Conservation (phyloP, 2,329 filamentous ascomycete species). For the Dothideomycetidae sp. region DNA sequence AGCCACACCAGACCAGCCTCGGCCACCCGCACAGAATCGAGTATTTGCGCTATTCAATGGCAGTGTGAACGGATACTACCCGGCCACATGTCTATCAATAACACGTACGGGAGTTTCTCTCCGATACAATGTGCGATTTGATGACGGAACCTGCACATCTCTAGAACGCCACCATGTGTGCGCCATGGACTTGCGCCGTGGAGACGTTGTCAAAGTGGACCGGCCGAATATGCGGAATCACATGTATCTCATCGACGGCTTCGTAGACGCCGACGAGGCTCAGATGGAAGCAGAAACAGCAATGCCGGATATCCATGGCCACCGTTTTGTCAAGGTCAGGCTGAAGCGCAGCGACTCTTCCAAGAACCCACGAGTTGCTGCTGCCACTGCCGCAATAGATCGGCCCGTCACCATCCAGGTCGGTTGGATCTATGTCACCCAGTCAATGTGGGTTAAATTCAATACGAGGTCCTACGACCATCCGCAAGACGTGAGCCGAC, state of each 20-base stretch:
- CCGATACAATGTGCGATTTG: constrained; percentile 34
- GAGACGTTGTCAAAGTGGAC: constrained; percentile 36
- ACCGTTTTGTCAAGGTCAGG: constrained; percentile 27
- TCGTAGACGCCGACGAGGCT: constrained; percentile 24
- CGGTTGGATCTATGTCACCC: constrained; percentile 30
- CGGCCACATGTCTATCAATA: constrained; percentile 38
- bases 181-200: constrained; percentile 28
- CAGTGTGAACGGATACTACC: constrained; percentile 39
- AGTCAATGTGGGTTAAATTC: constrained; percentile 29
- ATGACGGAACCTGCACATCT: constrained; percentile 31
- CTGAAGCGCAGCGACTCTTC: constrained; percentile 19
- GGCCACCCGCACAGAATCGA: constrained; percentile 25
- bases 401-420: constrained; percentile 26
- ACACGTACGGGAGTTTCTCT: constrained; percentile 24
- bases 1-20: too few relatives aligned
- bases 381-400: neutral
- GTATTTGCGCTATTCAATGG: constrained; percentile 45
- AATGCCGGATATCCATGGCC: constrained; percentile 29
- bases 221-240: constrained; percentile 30
- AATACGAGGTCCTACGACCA: constrained; percentile 25
- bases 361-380: neutral
- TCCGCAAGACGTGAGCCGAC: constrained; percentile 5
- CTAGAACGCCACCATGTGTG: constrained; percentile 28
- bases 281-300: constrained; percentile 20
- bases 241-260: constrained; percentile 30